Percentiles rank a stretch among this genome's conserved stretches.
These are phyloP conservation scores for Myriosclerotinia duriaeana DNA, from an alignment of 2,329 filamentous ascomycete genomes.

Conservation along the genomic window DNA sequence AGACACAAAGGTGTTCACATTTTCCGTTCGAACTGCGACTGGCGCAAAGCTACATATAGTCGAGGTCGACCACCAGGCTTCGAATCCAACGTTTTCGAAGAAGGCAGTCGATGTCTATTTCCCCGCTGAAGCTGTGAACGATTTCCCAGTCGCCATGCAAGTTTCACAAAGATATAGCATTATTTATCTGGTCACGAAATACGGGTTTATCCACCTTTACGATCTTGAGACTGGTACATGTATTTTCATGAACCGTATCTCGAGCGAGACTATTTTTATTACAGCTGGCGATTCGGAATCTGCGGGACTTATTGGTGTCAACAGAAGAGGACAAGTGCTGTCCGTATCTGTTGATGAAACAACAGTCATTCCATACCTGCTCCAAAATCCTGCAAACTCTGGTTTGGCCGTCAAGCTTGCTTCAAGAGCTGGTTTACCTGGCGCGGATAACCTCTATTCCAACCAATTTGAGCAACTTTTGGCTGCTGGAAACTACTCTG, in stretches of 20 bases:
- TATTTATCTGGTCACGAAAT: constrained; percentile 97
- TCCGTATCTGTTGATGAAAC: constrained; percentile 91
- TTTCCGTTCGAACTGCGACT: constrained; percentile 84
- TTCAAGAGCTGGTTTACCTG: constrained; percentile 87
- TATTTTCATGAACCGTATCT: constrained; percentile 99
- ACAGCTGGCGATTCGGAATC: constrained; percentile 82
- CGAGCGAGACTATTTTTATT: constrained; percentile 97
- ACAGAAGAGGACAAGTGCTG: constrained; percentile 95
- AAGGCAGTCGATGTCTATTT: constrained; percentile 98
- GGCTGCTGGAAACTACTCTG: constrained; percentile 73
- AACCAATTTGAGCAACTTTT: constrained; percentile 91
- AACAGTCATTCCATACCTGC: constrained; percentile 88
- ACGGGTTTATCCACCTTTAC: constrained; percentile 98
- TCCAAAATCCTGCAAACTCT: constrained; percentile 93
- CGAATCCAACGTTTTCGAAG: constrained; percentile 88
- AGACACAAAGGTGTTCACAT: constrained; percentile 95
- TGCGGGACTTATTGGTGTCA: constrained; percentile 88
- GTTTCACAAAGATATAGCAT: constrained; percentile 95
- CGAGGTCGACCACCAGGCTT: constrained; percentile 89
- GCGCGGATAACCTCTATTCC: constrained; percentile 89
- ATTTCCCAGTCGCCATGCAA: constrained; percentile 98
- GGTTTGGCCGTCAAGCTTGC: constrained; percentile 95
- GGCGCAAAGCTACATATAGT: constrained; percentile 97
- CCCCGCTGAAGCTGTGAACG: constrained; percentile 89
- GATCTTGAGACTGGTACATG: constrained; percentile 93